phyloP scores from a whole-genome alignment of 305 asterid genomes.

The Solanum aculeatissimum region DNA sequence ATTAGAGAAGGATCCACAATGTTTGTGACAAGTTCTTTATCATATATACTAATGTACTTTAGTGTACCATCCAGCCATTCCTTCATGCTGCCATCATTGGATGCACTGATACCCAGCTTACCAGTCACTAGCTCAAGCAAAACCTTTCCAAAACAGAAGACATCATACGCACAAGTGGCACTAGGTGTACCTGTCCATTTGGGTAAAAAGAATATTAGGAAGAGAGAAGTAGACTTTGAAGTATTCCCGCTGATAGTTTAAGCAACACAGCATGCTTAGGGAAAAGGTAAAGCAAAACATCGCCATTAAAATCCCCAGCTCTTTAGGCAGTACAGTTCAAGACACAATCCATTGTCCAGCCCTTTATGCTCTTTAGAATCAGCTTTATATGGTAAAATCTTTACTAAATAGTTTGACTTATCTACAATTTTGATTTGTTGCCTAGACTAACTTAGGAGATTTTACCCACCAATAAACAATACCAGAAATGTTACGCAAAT shows the following conservation, averaged over 20 bases:
- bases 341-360: not conserved
- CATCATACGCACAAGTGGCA: conserved; percentile 72
- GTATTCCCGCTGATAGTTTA: not conserved
- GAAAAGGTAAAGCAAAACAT: not conserved
- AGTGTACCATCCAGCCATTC: conserved; percentile 65
- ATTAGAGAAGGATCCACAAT: conserved; percentile 76
- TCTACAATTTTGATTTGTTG: not conserved
- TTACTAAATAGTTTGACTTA: not conserved
- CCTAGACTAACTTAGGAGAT: not conserved
- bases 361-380: not conserved
- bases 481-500: not conserved
- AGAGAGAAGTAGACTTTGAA: not conserved
- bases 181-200: conserved; percentile 40
- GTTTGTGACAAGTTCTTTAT: conserved; percentile 77
- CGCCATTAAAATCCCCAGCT: not conserved
- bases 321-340: not conserved
- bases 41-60: conserved; percentile 62
- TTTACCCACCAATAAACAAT: not conserved
- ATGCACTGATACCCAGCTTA: conserved; percentile 74
- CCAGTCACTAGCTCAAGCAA: conserved; percentile 92
- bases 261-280: not conserved
- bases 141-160: conserved; percentile 87
- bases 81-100: conserved; percentile 43
- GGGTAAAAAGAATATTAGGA: not conserved
- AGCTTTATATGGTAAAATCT: not conserved